phyloP scores from a whole-genome alignment of 2,329 filamentous ascomycete species.

The Diaporthe eres region DNA sequence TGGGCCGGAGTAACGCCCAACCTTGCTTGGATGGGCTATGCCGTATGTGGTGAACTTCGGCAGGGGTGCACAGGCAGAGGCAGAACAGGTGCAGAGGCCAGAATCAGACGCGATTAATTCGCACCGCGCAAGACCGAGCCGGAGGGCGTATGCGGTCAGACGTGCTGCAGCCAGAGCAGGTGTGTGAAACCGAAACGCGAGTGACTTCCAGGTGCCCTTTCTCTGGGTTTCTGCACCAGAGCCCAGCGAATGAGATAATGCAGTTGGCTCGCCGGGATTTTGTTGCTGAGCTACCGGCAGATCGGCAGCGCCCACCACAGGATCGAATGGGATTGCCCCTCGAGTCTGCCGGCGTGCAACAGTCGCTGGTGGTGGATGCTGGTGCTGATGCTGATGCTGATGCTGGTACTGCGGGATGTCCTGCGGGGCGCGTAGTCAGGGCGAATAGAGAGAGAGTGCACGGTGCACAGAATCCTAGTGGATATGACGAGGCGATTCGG shows the following conservation, averaged over 20 bases:
- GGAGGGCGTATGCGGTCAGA: slow-evolving; percentile 23
- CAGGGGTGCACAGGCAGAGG: background rate
- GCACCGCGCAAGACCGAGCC: slow-evolving; percentile 9
- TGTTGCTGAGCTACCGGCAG: slow-evolving; percentile 27
- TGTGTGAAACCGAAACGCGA: slow-evolving; percentile 26
- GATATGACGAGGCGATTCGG: slow-evolving; percentile 18
- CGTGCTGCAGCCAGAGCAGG: slow-evolving; percentile 1
- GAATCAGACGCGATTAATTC: slow-evolving; percentile 4
- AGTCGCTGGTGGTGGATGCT: background rate
- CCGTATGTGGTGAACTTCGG: background rate
- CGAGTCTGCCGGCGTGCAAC: background rate
- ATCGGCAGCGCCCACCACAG: slow-evolving; percentile 17
- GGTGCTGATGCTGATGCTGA: background rate
- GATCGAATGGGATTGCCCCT: background rate
- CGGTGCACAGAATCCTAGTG: background rate
- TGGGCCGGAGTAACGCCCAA: slow-evolving; percentile 25
- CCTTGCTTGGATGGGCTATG: slow-evolving; percentile 20
- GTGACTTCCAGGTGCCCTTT: background rate
- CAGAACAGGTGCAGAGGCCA: background rate
- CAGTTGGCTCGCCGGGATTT: slow-evolving; percentile 5
- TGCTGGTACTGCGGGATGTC: background rate
- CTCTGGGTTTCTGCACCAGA: slow-evolving; percentile 1
- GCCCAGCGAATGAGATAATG: background rate
- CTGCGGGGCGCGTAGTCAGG: slow-evolving; percentile 25
- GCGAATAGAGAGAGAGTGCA: background rate